Base-by-base conservation (phyloP, 306 rosid species). In the Biancaea sappan region DNA sequence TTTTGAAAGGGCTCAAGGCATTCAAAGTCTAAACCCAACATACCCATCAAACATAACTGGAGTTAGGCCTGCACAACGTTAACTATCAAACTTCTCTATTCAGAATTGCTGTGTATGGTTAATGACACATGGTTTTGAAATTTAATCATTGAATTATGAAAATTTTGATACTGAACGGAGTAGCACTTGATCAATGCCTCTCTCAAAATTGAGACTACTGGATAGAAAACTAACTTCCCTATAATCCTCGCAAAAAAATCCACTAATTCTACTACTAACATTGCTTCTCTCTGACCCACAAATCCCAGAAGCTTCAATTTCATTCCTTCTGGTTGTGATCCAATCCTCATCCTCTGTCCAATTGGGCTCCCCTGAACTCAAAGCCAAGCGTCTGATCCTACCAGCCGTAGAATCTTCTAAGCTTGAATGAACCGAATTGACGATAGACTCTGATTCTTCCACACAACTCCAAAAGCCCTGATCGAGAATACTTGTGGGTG, bases 401-500 rank as follows among this genome's bases (percentile, higher is more conserved):
- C 77, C 88, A 4, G 34, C 76, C 0, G 84, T 48, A 18, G 79
- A 85, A 50, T 71, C 73, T 41, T 56, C 81, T 14, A 19, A 38
- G 59, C 61, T 52, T 54, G 64, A 41, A 21, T 40, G 18, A 61
- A 37, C 82, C 73, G 78, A 71, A 59, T 75, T 75, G 64, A 37
- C 46, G 25, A 59, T 11, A n/a, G 71, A 72, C 63, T 89, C 83
- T 16, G 91, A 77, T 28, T 85, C 94, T 52, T 86, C 90, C 16
- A 80, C n/a, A 13, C 75, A 87, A 61, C 81, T 86, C 99, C 99
- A 95, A 75, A 91, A 63, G 3, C 86, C 79, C 25, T 84, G 90
- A 31, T 95, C 97, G 44, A 95, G 90, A 84, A 92, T 85, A 59
- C 99, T 88, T 16, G 99, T 95, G 8, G 99, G 99, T 32, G 99